Conservation (phyloP, 768 basidiomycete genomes). For the Rhizopogon vulgaris region DNA sequence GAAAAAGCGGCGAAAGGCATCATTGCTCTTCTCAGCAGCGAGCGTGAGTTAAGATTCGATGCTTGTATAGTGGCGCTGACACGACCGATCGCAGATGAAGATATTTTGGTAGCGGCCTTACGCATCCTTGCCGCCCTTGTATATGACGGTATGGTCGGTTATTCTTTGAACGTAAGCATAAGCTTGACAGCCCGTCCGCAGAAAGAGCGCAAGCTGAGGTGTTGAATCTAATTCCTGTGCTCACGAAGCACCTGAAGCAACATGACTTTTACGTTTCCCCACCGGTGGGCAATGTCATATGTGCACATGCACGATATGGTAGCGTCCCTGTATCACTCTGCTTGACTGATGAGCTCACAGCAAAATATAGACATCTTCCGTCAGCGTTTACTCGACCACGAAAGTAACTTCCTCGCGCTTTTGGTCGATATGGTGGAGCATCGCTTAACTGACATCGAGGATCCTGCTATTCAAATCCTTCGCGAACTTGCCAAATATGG, state of each 20-base stretch:
- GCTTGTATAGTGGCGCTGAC: not conserved
- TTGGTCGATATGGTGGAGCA: slow-evolving; percentile 3
- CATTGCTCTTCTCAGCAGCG: not conserved
- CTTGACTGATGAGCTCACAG: not conserved
- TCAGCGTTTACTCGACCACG: not conserved
- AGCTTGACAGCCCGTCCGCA: not conserved
- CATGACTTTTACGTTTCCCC: slow-evolving; percentile 2
- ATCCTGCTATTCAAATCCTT: slow-evolving; percentile 3
- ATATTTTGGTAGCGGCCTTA: not conserved
- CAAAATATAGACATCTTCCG: not conserved
- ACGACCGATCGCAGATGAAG: not conserved
- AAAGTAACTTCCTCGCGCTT: not conserved
- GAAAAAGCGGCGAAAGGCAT: not conserved
- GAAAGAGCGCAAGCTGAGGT: not conserved
- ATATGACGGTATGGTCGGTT: not conserved
- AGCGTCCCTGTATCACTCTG: too few species aligned
- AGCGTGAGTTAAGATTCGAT: not conserved
- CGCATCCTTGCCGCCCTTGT: slow-evolving; percentile 4
- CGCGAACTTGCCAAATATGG: not conserved
- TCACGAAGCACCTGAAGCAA: not conserved
- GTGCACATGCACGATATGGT: not conserved
- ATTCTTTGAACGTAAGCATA: not conserved
- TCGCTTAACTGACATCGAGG: slow-evolving; percentile 3
- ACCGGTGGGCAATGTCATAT: slow-evolving; percentile 2
- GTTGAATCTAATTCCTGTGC: not conserved